Conservation (phyloP, 345 rosid genomes). For the Citrus glauca region DNA sequence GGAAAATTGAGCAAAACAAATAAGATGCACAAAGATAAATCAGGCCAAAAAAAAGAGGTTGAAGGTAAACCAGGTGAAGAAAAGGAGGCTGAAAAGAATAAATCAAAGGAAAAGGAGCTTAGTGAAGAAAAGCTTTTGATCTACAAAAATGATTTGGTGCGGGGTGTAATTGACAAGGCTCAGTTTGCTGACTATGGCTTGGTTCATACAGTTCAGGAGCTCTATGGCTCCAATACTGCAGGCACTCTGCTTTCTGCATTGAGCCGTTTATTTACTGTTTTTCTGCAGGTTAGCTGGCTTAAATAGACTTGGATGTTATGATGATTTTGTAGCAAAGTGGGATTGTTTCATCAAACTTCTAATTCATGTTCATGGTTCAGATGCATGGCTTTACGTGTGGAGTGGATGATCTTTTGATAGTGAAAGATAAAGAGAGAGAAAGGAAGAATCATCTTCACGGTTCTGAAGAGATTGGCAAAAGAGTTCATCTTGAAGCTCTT, state of each 20-base stretch:
- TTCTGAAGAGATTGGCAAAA: conserved; percentile 67
- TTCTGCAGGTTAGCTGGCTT: conserved; percentile 64
- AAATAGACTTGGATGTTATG: neutral
- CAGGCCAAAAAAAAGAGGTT: neutral
- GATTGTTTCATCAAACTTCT: conserved; percentile 18
- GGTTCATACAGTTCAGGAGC: conserved; percentile 93
- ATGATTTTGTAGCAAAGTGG: neutral
- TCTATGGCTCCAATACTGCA: conserved; percentile 84
- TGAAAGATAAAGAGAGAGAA: conserved; percentile 55
- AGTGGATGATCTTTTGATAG: conserved; percentile 86
- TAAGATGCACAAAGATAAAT: conserved; percentile 1
- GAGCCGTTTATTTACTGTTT: conserved; percentile 87
- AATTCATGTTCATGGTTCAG: conserved; percentile 44
- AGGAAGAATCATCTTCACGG: conserved; percentile 72
- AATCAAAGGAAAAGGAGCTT: conserved; percentile 31
- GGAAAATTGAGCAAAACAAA: conserved; percentile 1
- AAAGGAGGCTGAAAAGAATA: conserved; percentile 17
- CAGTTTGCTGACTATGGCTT: conserved; percentile 96
- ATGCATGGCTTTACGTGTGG: conserved; percentile 98
- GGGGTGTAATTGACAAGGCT: conserved; percentile 97
- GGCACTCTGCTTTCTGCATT: conserved; percentile 80
- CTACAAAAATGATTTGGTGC: conserved; percentile 59
- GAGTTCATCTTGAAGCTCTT: conserved; percentile 64
- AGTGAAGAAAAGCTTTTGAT: conserved; percentile 74
- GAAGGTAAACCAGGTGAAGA: neutral